phyloP scores from a whole-genome alignment of 1,139 yeast species.

The Protomyces macrosporus region DNA sequence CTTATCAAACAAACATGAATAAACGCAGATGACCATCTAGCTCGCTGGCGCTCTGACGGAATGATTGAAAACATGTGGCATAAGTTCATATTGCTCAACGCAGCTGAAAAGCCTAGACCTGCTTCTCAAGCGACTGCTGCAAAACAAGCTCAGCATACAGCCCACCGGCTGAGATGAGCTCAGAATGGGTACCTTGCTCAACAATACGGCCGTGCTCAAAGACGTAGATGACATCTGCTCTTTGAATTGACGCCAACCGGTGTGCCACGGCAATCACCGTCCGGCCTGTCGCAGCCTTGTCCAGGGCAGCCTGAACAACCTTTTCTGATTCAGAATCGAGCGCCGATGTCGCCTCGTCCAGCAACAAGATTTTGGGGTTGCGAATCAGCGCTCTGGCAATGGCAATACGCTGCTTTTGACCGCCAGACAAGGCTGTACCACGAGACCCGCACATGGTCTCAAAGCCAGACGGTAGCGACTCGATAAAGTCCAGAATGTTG shows the following conservation, averaged over 20 bases:
- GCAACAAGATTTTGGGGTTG: constrained; percentile 49
- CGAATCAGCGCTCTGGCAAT: constrained; percentile 64
- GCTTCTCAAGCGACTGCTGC: constrained; percentile 29
- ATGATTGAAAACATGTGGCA: not conserved
- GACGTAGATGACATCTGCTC: constrained; percentile 87
- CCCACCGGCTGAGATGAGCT: constrained; percentile 40
- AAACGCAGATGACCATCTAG: too few relatives aligned
- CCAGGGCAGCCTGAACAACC: constrained; percentile 63
- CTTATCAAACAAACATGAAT: too few relatives aligned
- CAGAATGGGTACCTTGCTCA: constrained; percentile 57
- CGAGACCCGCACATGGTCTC: constrained; percentile 77
- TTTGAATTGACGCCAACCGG: constrained; percentile 79
- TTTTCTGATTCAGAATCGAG: constrained; percentile 71
- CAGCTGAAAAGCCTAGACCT: not conserved
- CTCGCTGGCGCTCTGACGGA: too few relatives aligned
- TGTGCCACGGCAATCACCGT: constrained; percentile 83
- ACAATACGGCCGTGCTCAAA: constrained; percentile 64
- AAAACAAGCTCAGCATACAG: constrained; percentile 43
- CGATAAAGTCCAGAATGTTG: constrained; percentile 71
- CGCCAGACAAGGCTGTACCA: constrained; percentile 66
- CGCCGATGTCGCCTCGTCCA: constrained; percentile 79
- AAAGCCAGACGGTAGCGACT: constrained; percentile 73
- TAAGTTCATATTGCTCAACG: not conserved
- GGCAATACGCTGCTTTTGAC: constrained; percentile 75
- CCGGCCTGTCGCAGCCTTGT: constrained; percentile 53